Percentiles rank a stretch among this genome's conserved stretches.
phyloP scores from a whole-genome alignment of 1,284 basidiomycete species.

The Gymnopus androsaceus region DNA sequence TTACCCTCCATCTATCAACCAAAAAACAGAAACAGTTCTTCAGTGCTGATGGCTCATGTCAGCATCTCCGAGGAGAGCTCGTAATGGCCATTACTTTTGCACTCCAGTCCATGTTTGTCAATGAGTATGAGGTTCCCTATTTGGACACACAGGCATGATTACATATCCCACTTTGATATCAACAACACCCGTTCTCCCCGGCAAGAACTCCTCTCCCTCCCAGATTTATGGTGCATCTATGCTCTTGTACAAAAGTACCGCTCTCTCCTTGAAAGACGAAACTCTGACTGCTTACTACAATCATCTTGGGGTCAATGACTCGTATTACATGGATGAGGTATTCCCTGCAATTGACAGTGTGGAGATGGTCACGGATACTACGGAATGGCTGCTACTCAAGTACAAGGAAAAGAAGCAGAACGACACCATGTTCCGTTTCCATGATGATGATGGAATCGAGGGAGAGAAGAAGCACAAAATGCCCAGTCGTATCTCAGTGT shows the following conservation, averaged over 20 bases:
- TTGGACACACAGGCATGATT: conserved; percentile 92
- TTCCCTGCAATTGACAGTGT: conserved; percentile 69
- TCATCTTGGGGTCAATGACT: conserved; percentile 63
- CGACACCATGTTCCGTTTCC: conserved; percentile 60
- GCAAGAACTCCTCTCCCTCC: conserved; percentile 70
- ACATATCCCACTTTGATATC: conserved; percentile 78
- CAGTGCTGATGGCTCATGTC: conserved; percentile 56
- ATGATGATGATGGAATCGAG: conserved; percentile 65
- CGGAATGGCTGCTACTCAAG: conserved; percentile 89
- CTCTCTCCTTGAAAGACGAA: conserved; percentile 76
- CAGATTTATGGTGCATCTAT: conserved; percentile 89
- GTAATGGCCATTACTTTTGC: conserved; percentile 81
- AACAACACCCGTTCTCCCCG: conserved; percentile 50
- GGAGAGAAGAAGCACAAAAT: conserved; percentile 74
- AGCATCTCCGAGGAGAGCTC: conserved; percentile 68
- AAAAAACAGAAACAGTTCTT: conserved; percentile 79
- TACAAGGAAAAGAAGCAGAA: conserved; percentile 79
- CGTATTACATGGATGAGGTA: conserved; percentile 74
- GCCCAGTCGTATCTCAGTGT: conserved; percentile 84
- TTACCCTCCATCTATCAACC: conserved; percentile 82
- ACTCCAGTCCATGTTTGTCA: conserved; percentile 84
- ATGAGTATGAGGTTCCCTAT: conserved; percentile 94
- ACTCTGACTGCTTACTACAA: conserved; percentile 68
- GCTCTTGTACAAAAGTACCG: conserved; percentile 84
- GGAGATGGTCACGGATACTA: conserved; percentile 89